A percentile compares a stretch with the other conserved stretches of the same genome.
These are phyloP conservation scores for Groenewaldozyma tartarivorans DNA, from an alignment of 805 yeast species.

Conservation along the genomic window DNA sequence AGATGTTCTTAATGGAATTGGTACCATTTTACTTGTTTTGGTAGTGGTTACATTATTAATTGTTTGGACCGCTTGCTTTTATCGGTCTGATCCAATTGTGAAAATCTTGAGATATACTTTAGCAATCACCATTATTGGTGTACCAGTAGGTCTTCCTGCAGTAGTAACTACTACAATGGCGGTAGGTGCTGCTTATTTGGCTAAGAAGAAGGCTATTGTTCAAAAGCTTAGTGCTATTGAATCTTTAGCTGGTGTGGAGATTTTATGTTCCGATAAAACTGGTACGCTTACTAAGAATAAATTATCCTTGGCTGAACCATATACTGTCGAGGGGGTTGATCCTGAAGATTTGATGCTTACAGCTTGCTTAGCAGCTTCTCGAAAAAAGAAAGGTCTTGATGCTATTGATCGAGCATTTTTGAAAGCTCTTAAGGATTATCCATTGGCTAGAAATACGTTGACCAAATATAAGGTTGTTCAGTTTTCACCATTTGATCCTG, in stretches of 20 bases:
- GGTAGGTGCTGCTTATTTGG: conserved; percentile 98
- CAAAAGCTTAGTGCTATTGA: conserved; percentile 95
- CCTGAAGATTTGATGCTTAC: conserved; percentile 94
- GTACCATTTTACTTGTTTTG: conserved; percentile 81
- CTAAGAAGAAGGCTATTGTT: conserved; percentile 94
- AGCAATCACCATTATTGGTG: conserved; percentile 96
- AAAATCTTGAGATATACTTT: conserved; percentile 82
- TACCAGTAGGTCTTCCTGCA: conserved; percentile 97
- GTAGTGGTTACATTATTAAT: conserved; percentile 79
- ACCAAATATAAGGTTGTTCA: conserved; percentile 89
- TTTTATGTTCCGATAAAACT: conserved; percentile 95
- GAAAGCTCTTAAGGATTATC: conserved; percentile 78
- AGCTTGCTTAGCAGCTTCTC: conserved; percentile 94
- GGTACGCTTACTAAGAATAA: conserved; percentile 98
- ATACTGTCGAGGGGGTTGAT: conserved; percentile 95
- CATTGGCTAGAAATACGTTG: conserved; percentile 87
- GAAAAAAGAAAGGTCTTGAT: conserved; percentile 97
- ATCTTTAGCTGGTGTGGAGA: conserved; percentile 95
- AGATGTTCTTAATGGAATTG: conserved; percentile 95
- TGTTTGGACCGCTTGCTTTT: conserved; percentile 91
- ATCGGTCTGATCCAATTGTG: conserved; percentile 82
- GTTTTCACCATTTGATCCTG: conserved; percentile 97
- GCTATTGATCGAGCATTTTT: conserved; percentile 96
- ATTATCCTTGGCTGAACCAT: conserved; percentile 91
- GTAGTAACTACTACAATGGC: conserved; percentile 99